These are phyloP conservation scores for Calonectria ilicicola DNA, from an alignment of 2,329 filamentous ascomycete genomes.

Conservation along the genomic window DNA sequence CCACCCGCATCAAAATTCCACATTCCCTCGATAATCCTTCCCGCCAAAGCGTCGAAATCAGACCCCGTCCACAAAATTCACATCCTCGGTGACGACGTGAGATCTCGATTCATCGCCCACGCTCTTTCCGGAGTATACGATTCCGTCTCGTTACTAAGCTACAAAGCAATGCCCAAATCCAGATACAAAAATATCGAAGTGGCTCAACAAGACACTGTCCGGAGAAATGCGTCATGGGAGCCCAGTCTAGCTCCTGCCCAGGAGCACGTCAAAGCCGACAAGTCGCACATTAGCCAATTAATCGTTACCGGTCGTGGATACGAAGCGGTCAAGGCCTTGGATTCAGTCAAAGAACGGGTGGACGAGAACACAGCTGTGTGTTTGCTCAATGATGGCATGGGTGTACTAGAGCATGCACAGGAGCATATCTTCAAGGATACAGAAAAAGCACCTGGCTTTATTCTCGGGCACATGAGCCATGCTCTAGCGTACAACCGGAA, in stretches of 20 bases:
- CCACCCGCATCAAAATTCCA: conserved; percentile 43
- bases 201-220: conserved; percentile 31
- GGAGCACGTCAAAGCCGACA: conserved; percentile 40
- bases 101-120: conserved; percentile 56
- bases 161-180: conserved; percentile 38
- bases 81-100: conserved; percentile 55
- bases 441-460: conserved; percentile 76
- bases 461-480: conserved; percentile 74
- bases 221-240: conserved; percentile 33
- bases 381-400: conserved; percentile 85
- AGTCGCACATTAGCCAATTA: conserved; percentile 75
- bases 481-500: conserved; percentile 56
- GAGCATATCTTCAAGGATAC: conserved; percentile 76
- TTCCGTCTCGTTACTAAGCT: conserved; percentile 51
- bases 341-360: conserved; percentile 74
- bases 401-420: conserved; percentile 84
- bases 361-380: conserved; percentile 77
- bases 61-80: conserved; percentile 54
- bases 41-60: conserved; percentile 46
- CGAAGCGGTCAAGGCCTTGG: conserved; percentile 67
- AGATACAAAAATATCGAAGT: conserved; percentile 49
- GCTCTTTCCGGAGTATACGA: conserved; percentile 56
- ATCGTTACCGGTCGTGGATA: conserved; percentile 73
- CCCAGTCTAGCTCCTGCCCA: conserved; percentile 31
- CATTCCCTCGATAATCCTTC: conserved; percentile 52